A percentile compares a stretch with the other conserved stretches of the same genome.
Conservation (phyloP, 2,329 filamentous ascomycete genomes). For the Beauveria asiatica region DNA sequence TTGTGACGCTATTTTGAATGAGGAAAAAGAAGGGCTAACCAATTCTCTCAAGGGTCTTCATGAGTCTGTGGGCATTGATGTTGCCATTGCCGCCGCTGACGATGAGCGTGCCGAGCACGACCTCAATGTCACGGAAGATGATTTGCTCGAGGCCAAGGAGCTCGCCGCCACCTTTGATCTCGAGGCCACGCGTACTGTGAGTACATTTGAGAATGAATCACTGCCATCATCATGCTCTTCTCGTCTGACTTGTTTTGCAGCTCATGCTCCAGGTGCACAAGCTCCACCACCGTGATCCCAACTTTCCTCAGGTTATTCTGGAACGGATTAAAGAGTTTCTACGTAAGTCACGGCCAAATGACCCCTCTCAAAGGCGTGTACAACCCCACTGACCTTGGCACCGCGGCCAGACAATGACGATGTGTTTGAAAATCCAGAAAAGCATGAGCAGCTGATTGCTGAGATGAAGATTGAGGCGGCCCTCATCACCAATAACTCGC, state of each 20-base stretch:
- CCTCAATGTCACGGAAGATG: constrained; percentile 25
- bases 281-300: constrained; percentile 20
- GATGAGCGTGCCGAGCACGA: constrained; percentile 8
- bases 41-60: not conserved
- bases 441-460: constrained; percentile 24
- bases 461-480: constrained; percentile 26
- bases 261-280: constrained; percentile 19
- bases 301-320: constrained; percentile 19
- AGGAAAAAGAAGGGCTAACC: not conserved
- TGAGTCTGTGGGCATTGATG: not conserved
- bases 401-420: constrained; percentile 14
- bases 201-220: not conserved
- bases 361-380: no score
- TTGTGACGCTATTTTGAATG: not conserved
- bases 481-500: constrained; percentile 22
- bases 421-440: constrained; percentile 30
- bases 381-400: not conserved
- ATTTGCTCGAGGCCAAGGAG: constrained; percentile 25
- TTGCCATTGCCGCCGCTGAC: not conserved
- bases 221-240: not conserved
- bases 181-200: constrained; percentile 18
- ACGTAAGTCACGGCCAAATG: not conserved
- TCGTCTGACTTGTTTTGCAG: not conserved
- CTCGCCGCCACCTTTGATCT: constrained; percentile 20
- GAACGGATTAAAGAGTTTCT: constrained; percentile 20